Evolutionary conservation across 345 rosid genomes (phyloP).

Genomic region (Eucalyptus fibrosa): DNA sequence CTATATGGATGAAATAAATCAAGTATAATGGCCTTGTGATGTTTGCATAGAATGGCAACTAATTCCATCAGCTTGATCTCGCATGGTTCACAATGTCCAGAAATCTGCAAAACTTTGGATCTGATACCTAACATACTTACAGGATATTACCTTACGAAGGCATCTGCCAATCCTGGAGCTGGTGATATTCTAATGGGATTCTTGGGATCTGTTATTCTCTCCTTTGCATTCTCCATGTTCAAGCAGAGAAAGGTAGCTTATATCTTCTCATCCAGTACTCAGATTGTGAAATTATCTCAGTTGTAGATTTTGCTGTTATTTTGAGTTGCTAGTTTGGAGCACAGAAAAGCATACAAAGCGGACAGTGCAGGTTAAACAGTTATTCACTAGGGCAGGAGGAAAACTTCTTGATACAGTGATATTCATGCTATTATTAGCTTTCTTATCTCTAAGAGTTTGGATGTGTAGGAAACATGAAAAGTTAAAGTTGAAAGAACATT

Average conservation of each 20-base stretch:
- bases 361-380: neutral
- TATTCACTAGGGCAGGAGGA: neutral
- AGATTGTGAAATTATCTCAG: neutral
- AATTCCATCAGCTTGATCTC: neutral
- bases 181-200: conserved; percentile 94
- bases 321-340: neutral
- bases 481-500: neutral
- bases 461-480: neutral
- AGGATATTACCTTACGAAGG: conserved; percentile 84
- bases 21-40: neutral
- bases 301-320: neutral
- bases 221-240: conserved; percentile 95
- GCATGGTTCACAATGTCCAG: neutral
- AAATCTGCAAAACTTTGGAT: neutral
- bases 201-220: conserved; percentile 88
- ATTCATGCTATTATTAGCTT: neutral
- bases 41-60: neutral
- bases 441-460: neutral
- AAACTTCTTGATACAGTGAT: neutral
- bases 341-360: neutral
- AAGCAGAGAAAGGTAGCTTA: conserved; percentile 74
- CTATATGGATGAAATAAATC: neutral
- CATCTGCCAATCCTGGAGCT: conserved; percentile 80
- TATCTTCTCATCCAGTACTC: neutral
- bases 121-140: neutral